Evolutionary conservation across 2,329 filamentous ascomycete genomes (phyloP), one percentile per base, ranked within the genome.

Genomic region (Trichoderma polysporum): DNA sequence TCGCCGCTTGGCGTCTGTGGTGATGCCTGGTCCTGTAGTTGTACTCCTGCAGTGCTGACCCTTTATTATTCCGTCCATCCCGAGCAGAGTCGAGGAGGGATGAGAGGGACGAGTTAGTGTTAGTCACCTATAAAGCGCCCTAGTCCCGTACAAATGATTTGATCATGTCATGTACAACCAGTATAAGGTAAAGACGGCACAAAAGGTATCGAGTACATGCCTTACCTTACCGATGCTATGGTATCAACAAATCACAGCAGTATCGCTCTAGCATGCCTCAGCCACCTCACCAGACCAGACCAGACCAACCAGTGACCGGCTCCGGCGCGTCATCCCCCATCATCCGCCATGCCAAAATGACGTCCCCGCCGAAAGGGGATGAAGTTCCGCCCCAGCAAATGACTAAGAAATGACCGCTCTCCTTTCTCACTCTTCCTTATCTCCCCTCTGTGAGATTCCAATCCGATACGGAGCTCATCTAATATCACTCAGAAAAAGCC

Each of bases 301-400:
- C 9, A n/a, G 19, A 25, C 56, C 58, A 67, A 45, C 45, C 49
- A 58, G 49, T 67, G 54, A 66, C 63, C 54, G 54, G 63, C 41
- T 58, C 66, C 59, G 50, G 58, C 66, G 66, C 66, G 66, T 67
- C 66, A 67, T 67, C 66, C 50, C 56, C 45, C 63, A 62, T 65
- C 63, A 66, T 29, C 54, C 53, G 63, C 54, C 56, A 37, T 66
- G 63, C 54, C 54, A 53, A 66, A 66, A 66, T 66, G 63, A 66
- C 63, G 63, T 60, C 54, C 63, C 61, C 61, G 60, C 60, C 50
- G 50, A 56, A 64, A 56, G 33, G 27, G 50, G 35, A 41, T 22
- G 49, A 6, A 10, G 22, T 2, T 45, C 52, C 19, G 25, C 59
- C 60, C 60, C 50, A 29, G 60, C 60, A 39, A 52, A 61, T 54